A percentile compares a stretch with the other conserved stretches of the same genome.
Evolutionary conservation across 202 grass and related monocot genomes (phyloP).

Genomic region (Setaria viridis): DNA sequence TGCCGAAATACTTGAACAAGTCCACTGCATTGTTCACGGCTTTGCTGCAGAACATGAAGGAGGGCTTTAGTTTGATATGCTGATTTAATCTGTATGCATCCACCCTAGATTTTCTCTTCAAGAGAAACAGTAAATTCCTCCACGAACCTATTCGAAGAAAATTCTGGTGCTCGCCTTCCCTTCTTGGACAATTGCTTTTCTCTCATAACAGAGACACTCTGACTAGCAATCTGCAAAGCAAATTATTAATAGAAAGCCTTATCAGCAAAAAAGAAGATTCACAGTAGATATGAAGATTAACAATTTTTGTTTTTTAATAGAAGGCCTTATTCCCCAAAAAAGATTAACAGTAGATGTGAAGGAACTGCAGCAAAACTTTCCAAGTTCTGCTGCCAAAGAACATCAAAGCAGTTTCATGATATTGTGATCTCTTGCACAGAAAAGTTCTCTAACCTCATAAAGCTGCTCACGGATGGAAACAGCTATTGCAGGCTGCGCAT

Average conservation of each 20-base stretch:
- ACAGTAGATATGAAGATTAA: background rate
- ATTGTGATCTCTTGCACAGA: constrained; percentile 11
- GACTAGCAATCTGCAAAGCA: constrained; percentile 77
- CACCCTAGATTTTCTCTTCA: constrained; percentile 11
- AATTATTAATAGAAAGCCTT: constrained; percentile 1
- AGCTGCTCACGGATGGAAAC: constrained; percentile 94
- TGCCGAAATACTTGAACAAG: constrained; percentile 88
- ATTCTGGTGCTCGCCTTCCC: constrained; percentile 77
- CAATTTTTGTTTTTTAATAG: background rate
- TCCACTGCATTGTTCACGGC: constrained; percentile 81
- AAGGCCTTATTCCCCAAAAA: constrained; percentile 2
- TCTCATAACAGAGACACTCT: constrained; percentile 87
- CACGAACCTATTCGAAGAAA: constrained; percentile 74
- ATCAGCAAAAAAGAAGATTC: constrained; percentile 8
- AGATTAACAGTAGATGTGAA: constrained; percentile 6
- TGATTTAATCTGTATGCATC: background rate
- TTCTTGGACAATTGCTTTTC: constrained; percentile 91
- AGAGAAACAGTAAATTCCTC: constrained; percentile 18
- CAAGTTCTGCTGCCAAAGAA: background rate
- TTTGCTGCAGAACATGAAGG: constrained; percentile 67
- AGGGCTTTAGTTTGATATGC: background rate
- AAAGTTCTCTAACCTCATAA: constrained; percentile 79
- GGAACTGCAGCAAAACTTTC: background rate
- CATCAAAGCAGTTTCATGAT: constrained; percentile 26
- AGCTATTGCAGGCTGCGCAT: constrained; percentile 81